Evolutionary conservation across 371 early-diverging fungal species (phyloP), one percentile per base, ranked within the genome.

Genomic region (Mortierella sp.): DNA sequence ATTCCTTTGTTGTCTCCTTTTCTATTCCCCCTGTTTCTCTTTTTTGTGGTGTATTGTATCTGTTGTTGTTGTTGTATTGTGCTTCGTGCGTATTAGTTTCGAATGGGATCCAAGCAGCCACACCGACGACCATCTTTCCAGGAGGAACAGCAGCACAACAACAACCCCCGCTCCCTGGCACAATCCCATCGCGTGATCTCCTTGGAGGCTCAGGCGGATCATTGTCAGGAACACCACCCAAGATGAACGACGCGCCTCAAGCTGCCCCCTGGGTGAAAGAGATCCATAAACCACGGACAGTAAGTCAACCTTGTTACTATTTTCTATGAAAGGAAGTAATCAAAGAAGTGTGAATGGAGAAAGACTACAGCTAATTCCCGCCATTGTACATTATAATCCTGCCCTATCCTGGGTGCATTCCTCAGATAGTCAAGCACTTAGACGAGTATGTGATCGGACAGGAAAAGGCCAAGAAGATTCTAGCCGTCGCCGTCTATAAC

Each of bases 371-470:
- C 52, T 16, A 16, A 41, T 16, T 26, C 26, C 47, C 1, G 1
- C 22, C 24, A 24, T 29, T 26, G 47, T 19, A n/a, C 14, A 47
- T 22, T 14, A 47, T 58, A 19, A 19, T 58, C 34, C 34, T 19
- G 55, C 55, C 22, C 34, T 34, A 19, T 16, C 4, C 31, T 29
- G 29, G 31, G 16, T 14, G 26, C 4, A 6, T 55, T n/a, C 7
- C 53, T 29, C 83, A 96, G 96, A 95, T 96, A 80, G 91, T 93
- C 64, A 90, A 92, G 67, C 91, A 94, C 73, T 76, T 97, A 78
- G 93, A 97, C 85, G 93, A 95, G 66, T 94, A 95, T 82, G 94
- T 97, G 34, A 94, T 97, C 74, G 97, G 97, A 5, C 97, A 97
- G 86, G 94, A 95, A 34, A 81, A 92, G 39, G 94, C 96, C 16